These are phyloP conservation scores for Oidiodendron maius DNA, from an alignment of 495 filamentous ascomycete genomes.

Conservation along the genomic window DNA sequence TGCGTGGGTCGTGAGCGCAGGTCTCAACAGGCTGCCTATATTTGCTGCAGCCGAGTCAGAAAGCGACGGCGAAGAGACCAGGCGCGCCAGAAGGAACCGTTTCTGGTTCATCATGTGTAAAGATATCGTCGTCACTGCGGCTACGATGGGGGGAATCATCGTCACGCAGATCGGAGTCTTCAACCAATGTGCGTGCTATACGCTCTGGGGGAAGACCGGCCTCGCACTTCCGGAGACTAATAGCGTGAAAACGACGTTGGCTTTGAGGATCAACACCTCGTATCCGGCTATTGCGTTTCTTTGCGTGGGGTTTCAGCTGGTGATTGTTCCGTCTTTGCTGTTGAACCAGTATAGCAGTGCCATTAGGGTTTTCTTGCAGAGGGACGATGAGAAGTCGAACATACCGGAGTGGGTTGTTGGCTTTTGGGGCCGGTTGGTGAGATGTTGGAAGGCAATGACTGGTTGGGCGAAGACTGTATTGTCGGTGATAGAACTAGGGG, in stretches of 20 bases:
- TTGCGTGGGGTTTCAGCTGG: neutral
- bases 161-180: constrained; percentile 2
- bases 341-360: constrained; percentile 2
- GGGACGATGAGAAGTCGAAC: constrained; percentile 5
- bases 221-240: neutral
- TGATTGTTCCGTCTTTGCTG: neutral
- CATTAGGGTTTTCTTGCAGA: constrained; percentile 4
- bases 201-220: neutral
- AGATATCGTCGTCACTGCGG: neutral
- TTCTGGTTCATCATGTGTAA: neutral
- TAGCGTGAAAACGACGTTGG: neutral
- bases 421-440: neutral
- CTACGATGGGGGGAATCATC: constrained; percentile 3
- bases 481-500: no score
- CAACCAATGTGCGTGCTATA: constrained; percentile 1
- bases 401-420: neutral
- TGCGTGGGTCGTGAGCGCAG: neutral
- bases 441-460: no score
- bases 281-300: constrained; percentile 4
- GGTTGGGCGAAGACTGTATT: no score
- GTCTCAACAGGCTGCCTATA: neutral
- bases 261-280: neutral
- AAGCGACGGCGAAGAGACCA: neutral
- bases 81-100: neutral
- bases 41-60: neutral